Evolutionary conservation across 208 protist genomes (phyloP), one percentile per base, ranked within the genome.

Genomic region (Leishmania aethiopica): DNA sequence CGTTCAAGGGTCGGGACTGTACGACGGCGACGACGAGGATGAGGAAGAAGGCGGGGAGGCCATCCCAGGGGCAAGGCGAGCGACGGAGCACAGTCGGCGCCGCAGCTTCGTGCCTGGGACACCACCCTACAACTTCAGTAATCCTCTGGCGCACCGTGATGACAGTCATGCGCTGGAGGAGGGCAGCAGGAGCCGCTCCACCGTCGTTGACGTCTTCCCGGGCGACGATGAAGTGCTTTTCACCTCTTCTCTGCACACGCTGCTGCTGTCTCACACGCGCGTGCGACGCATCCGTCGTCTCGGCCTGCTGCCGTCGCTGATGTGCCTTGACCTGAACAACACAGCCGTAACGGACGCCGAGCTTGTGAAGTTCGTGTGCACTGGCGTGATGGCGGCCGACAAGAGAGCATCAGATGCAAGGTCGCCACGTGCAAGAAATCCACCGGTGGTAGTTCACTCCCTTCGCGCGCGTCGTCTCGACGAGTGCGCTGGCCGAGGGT

Each of bases 251-350:
- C 79, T 76, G 51, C 71, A 77, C 51, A 82, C 79, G n/a, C 79
- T 82, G 17, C 59, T 82, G 25, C 79, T 82, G 15, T 82, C 79
- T 35, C 79, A 82, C 79, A 82, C 79, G 28, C 51, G 71, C 7
- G 71, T 82, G 25, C 45, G 79, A 17, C 59, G 40, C 47, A 72
- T 82, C 35, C 42, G 32, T 11, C 79, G 79, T 45, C 79, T 82
- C 19, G 79, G 79, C 8, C 71, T 82, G 3, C 59, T 82, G 71
- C 79, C 59, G 42, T 59, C 51, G 55, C 32, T 82, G 17, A 59
- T 71, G 70, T 82, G 79, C 45, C 79, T 82, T 47, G 79, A 82
- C 59, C 6, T 75, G 28, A 51, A 37, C 47, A 60, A 49, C 42
- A 82, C 71, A 11, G 28, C 42, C 6, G 79, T 82, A 62, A 72